Evolutionary conservation across 371 early-diverging fungal genomes (phyloP).

Genomic region (Capillidium rhysosporum): DNA sequence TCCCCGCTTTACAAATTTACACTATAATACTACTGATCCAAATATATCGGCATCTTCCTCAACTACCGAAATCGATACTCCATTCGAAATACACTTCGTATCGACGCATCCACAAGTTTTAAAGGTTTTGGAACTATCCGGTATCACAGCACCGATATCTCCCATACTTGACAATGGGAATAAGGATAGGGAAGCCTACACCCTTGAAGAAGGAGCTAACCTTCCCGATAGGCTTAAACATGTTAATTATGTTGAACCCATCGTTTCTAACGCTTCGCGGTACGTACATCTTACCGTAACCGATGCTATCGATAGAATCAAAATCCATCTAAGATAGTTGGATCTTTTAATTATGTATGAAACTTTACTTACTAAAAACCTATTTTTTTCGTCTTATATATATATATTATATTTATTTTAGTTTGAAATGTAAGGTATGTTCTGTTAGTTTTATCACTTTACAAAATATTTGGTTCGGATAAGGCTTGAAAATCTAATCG

Average conservation of each 20-base stretch:
- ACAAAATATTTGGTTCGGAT: too few relatives aligned
- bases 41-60: not conserved
- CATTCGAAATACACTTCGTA: conserved; percentile 17
- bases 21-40: not conserved
- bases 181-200: not conserved
- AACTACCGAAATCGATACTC: conserved; percentile 4
- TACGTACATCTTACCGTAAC: conserved; percentile 3
- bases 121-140: conserved; percentile 14
- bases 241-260: not conserved
- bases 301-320: conserved; percentile 1
- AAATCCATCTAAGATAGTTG: too few relatives aligned
- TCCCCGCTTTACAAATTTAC: not conserved
- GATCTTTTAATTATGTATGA: too few relatives aligned
- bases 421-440: too few relatives aligned
- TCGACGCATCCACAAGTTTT: conserved; percentile 14
- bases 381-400: too few relatives aligned
- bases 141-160: conserved; percentile 16
- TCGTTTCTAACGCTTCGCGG: not conserved
- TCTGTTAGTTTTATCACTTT: too few relatives aligned
- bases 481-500: too few relatives aligned
- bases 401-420: too few relatives aligned
- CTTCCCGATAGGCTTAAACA: not conserved
- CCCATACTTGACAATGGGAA: conserved; percentile 12
- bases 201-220: conserved; percentile 4
- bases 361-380: too few relatives aligned